Evolutionary conservation across 495 filamentous ascomycete species (phyloP), one percentile per base, ranked within the genome.

Genomic region (Aspergillus wentii): DNA sequence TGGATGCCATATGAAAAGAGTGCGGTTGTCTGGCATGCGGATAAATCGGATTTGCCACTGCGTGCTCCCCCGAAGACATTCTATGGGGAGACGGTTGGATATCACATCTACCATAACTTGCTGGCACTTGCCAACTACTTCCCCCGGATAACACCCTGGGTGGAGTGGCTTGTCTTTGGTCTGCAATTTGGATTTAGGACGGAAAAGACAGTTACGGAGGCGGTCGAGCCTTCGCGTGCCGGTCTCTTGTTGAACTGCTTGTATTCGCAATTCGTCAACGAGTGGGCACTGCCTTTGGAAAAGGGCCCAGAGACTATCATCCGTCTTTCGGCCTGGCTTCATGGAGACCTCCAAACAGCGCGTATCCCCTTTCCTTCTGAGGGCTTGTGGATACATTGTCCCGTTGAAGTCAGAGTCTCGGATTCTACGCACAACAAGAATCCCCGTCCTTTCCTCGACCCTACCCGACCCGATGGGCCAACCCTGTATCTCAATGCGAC

Each of bases 401-500:
- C 94, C 11, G 76, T 96, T 49, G 92, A 98, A 61, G 92, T 97
- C 16, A 81, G 92, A 21, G 86, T 94, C 9, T 74, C 83, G 30
- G 82, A 95, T 55, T 83, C 85, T 18, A 78, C 80, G 1, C 54
- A 60, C n/a, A 62, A 63, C 19, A 43, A 48, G 16, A 69, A 63
- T 17, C 72, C 75, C 28, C 75, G 85, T 10, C 85, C 91, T 2
- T 88, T 76, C 59, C 78, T 98, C 15, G 94, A 97, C 60, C 85
- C 78, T 33, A 82, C 77, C 2, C 66, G 57, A 28, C 49, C 56
- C 9, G 74, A 82, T 39, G 81, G 76, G 2, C 85, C 92, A 5
- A 92, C 91, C 1, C 75, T 98, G 11, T 97, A 95, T 57, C 76
- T 98, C 37, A 98, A 98, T 49, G 91, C 92, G 11, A 95, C 91